Conservation (phyloP, 2,329 filamentous ascomycete genomes). For the Cladorrhinum sp. region DNA sequence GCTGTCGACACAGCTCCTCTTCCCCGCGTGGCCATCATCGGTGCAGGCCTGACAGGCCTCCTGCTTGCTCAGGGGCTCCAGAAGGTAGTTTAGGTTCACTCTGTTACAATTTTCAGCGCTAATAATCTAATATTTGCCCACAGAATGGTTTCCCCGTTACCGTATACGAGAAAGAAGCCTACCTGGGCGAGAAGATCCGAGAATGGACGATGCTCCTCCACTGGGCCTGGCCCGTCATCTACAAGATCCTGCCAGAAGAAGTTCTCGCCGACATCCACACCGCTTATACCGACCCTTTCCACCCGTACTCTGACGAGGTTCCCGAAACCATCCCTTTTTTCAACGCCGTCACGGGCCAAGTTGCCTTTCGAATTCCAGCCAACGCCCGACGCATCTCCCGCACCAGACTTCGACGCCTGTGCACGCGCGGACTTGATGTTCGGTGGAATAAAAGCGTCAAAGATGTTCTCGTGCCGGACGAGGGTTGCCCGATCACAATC, state of each 20-base stretch:
- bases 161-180: constrained; percentile 8
- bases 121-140: no score
- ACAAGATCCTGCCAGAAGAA: constrained; percentile 1
- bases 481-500: neutral
- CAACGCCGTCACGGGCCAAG: constrained; percentile 3
- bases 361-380: neutral
- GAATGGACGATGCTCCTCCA: constrained; percentile 14
- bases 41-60: constrained; percentile 13
- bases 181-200: neutral
- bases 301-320: neutral
- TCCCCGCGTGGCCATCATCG: constrained; percentile 12
- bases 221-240: constrained; percentile 5
- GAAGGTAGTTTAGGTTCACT: constrained; percentile 2
- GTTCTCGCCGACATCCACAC: neutral
- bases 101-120: no score
- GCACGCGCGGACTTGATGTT: neutral
- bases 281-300: constrained; percentile 1
- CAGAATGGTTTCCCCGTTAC: constrained; percentile 10
- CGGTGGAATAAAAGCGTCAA: neutral
- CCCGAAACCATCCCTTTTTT: constrained; percentile 7
- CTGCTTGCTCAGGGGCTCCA: constrained; percentile 16
- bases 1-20: neutral
- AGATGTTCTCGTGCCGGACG: no score
- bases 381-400: neutral
- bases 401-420: constrained; percentile 1